These are phyloP conservation scores for Beauveria brongniartii DNA, from an alignment of 2,329 filamentous ascomycete species.

Conservation along the genomic window DNA sequence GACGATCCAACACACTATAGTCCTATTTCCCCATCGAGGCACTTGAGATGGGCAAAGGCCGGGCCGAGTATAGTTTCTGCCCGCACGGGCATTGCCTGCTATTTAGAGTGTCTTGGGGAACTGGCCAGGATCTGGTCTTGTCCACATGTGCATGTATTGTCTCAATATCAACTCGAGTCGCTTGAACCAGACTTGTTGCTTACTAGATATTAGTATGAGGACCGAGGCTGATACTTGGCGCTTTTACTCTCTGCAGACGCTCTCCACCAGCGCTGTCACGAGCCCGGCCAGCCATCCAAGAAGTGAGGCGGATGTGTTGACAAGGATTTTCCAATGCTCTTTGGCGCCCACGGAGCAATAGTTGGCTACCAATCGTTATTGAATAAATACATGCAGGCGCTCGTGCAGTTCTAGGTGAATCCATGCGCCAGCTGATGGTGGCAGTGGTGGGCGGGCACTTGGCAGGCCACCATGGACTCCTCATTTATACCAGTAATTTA, in stretches of 20 bases:
- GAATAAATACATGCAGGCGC: neutral
- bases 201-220: neutral
- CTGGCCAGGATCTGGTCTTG: neutral
- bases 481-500: neutral
- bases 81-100: neutral
- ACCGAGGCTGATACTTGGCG: neutral
- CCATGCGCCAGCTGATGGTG: neutral
- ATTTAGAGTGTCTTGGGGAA: neutral
- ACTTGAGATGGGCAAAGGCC: neutral
- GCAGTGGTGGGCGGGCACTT: neutral
- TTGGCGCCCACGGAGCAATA: neutral
- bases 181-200: neutral
- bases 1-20: too few relatives aligned
- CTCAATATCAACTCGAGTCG: neutral
- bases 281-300: neutral
- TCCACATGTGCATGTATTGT: neutral
- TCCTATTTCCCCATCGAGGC: too few relatives aligned
- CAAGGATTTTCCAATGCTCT: neutral
- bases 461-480: neutral
- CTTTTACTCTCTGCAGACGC: neutral
- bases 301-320: neutral
- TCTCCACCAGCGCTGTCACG: neutral
- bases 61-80: neutral
- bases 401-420: neutral
- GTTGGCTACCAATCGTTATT: too few relatives aligned